Base-by-base conservation (phyloP, 768 basidiomycete genomes). In the Lyophyllum atratum region DNA sequence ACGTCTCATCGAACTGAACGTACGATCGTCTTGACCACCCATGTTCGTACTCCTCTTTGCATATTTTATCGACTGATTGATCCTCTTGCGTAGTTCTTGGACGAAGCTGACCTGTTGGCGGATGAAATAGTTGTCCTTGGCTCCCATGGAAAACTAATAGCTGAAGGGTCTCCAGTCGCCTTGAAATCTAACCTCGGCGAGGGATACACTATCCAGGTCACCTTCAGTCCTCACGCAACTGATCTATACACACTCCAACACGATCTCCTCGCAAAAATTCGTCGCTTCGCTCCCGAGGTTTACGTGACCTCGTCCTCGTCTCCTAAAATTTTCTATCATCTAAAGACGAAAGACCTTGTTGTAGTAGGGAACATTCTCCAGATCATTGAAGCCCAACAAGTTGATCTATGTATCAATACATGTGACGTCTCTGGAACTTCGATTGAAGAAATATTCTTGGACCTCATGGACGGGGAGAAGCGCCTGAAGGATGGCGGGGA, bases 91-190 rank as follows among this genome's bases (percentile, higher is more conserved):
- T 59, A 81, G 80, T 85, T 85, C 69, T 72, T 87, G 1, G 85
- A 87, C 53, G 85, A 87, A 66, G 86, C 87, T 0, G 86, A 88
- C 64, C 71, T 88, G 2, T 71, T 88, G 22, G 87, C 80, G 1
- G 87, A 88, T 59, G 71, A 78, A n/a, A 84, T 88, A 33, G 85
- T 84, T 0, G 82, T 88, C 44, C 69, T 88, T 3, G 81, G 82
- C 22, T 78, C 85, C 0, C 86, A 85, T 1, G 86, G 86, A 14
- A 83, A 79, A 56, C 67, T 87, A 4, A 78, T 87, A 1, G 86
- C 85, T 0, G 74, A 81, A 39, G 85, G 84, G 4, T 74, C 83
- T 1, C 86, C 86, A 0, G 85, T 88, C 2, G 61, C 75, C 5
- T 72, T 88, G n/a, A 87, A 88, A 66, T 77, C 76, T 19, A 72